phyloP scores from a whole-genome alignment of 192 early-diverging fungal genomes.

The Coemansia sp. region DNA sequence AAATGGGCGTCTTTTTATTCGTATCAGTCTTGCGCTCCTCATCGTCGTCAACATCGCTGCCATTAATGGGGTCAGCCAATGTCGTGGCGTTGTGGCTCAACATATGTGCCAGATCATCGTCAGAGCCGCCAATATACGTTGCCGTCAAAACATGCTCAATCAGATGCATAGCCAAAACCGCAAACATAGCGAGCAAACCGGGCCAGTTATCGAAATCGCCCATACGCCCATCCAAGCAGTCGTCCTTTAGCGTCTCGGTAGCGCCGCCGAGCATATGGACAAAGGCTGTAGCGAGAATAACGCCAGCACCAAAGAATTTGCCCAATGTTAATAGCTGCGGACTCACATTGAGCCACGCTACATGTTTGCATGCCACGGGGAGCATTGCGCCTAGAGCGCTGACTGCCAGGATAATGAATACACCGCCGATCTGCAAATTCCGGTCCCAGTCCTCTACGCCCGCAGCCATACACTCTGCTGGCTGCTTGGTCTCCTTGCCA shows the following conservation, averaged over 20 bases:
- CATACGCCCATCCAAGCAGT: conserved; percentile 59
- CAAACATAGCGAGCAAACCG: conserved; percentile 63
- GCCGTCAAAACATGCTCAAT: conserved; percentile 60
- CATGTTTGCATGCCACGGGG: conserved; percentile 53
- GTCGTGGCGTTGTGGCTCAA: not conserved
- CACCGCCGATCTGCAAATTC: conserved; percentile 54
- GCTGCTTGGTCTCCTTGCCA: not conserved
- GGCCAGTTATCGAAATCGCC: conserved; percentile 59
- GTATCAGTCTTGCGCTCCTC: conserved; percentile 9
- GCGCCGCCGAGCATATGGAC: conserved; percentile 75
- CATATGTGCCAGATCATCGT: not conserved
- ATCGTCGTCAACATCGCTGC: conserved; percentile 9
- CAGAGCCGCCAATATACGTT: conserved; percentile 4
- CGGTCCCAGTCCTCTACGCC: conserved; percentile 53
- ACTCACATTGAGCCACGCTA: conserved; percentile 34
- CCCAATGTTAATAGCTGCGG: conserved; percentile 42
- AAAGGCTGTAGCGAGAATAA: conserved; percentile 75
- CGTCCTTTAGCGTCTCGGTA: conserved; percentile 57
- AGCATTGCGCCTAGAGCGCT: conserved; percentile 58
- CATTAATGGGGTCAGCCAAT: conserved; percentile 4
- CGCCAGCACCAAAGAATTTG: conserved; percentile 67
- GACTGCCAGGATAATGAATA: conserved; percentile 61
- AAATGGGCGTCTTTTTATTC: not conserved
- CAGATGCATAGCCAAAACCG: conserved; percentile 66
- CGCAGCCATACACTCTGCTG: conserved; percentile 27